Conservation (phyloP, 2,329 filamentous ascomycete genomes). For the Cladosporium sp. region DNA sequence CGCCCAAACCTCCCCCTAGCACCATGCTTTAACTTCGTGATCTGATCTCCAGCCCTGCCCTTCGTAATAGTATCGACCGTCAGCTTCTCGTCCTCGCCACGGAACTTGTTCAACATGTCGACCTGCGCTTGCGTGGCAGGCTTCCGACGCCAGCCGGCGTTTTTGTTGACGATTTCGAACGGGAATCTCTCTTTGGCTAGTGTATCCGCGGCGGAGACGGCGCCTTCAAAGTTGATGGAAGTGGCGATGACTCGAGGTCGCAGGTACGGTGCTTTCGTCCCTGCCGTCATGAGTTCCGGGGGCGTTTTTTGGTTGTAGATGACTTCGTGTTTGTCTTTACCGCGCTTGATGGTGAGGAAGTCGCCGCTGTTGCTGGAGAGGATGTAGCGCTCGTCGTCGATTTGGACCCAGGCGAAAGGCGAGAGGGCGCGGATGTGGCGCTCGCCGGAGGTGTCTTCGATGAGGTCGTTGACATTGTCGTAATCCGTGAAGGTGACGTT, state of each 20-base stretch:
- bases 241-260: conserved; percentile 68
- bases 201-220: conserved; percentile 81
- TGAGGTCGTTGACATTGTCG: conserved; percentile 84
- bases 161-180: conserved; percentile 63
- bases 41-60: conserved; percentile 84
- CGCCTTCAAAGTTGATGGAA: conserved; percentile 67
- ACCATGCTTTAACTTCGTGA: conserved; percentile 86
- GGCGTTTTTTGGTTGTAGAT: conserved; percentile 46
- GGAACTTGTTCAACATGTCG: conserved; percentile 67
- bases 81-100: conserved; percentile 57
- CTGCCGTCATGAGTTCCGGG: conserved; percentile 24
- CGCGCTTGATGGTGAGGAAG: conserved; percentile 56
- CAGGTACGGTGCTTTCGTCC: conserved; percentile 59
- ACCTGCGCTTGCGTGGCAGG: conserved; percentile 65
- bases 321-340: conserved; percentile 40
- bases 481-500: conserved; percentile 83
- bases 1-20: conserved; percentile 62
- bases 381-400: conserved; percentile 69
- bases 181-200: conserved; percentile 36
- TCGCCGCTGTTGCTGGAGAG: conserved; percentile 63
- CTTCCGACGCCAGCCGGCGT: conserved; percentile 67
- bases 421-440: conserved; percentile 76
- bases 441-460: conserved; percentile 78
- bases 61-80: conserved; percentile 64
- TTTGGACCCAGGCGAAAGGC: conserved; percentile 76